phyloP scores from a whole-genome alignment of 1,284 basidiomycete genomes.

The Ganoderma multipileum region DNA sequence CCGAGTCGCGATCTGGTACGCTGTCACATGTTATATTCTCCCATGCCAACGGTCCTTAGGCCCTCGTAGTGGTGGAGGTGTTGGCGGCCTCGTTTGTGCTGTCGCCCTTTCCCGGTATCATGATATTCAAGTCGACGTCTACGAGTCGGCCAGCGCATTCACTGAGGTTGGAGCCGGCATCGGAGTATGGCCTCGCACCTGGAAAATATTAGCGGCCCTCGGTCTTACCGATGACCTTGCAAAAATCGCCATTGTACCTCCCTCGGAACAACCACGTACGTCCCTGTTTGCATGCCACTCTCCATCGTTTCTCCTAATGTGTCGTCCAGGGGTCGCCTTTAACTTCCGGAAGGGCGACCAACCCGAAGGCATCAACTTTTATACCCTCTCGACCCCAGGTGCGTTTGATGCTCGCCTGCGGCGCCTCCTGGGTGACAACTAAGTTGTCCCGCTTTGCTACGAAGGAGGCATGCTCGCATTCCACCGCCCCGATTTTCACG shows the following conservation, averaged over 20 bases:
- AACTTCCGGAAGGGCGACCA: conserved; percentile 44
- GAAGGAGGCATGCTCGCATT: conserved; percentile 48
- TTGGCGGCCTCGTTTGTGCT: conserved; percentile 48
- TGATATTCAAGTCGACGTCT: conserved; percentile 46
- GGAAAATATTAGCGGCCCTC: conserved; percentile 41
- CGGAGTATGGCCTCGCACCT: conserved; percentile 44
- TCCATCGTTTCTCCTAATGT: conserved; percentile 26
- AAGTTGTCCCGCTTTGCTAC: conserved; percentile 6
- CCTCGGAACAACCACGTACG: conserved; percentile 33
- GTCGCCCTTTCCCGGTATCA: conserved; percentile 42
- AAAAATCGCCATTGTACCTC: conserved; percentile 33
- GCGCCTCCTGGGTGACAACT: neutral
- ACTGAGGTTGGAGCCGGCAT: conserved; percentile 47
- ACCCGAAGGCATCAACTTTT: conserved; percentile 38
- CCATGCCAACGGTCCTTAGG: neutral
- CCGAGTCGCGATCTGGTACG: conserved; percentile 41
- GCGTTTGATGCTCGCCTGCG: conserved; percentile 9
- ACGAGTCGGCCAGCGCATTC: conserved; percentile 45
- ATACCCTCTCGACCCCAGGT: conserved; percentile 42
- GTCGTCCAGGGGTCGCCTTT: conserved; percentile 32
- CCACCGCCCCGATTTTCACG: conserved; percentile 54
- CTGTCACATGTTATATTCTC: conserved; percentile 7
- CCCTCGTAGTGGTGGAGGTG: conserved; percentile 43
- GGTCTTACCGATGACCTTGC: conserved; percentile 41
- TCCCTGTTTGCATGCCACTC: neutral